Percentiles rank a stretch among this genome's conserved stretches.
phyloP scores from a whole-genome alignment of 2,329 filamentous ascomycete species.

The Monosporascus sp. region DNA sequence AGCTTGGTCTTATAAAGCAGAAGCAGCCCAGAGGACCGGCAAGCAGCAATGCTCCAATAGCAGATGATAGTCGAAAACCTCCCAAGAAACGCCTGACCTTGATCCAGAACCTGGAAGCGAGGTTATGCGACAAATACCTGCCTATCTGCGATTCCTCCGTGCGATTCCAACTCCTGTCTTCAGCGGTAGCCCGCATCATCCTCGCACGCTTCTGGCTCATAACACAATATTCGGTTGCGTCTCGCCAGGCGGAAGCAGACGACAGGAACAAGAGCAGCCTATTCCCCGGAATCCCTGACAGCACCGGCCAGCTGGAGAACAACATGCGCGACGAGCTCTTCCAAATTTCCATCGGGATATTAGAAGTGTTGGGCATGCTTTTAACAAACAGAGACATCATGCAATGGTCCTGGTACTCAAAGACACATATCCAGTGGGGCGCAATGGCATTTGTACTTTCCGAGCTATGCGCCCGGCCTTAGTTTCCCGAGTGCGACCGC shows the following conservation, averaged over 20 bases:
- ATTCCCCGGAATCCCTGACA: neutral
- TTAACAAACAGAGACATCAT: neutral
- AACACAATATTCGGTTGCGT: neutral
- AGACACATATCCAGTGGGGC: slow-evolving; percentile 8
- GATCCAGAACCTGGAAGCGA: slow-evolving; percentile 19
- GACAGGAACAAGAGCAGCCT: neutral
- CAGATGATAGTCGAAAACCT: slow-evolving; percentile 11
- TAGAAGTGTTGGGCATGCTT: neutral
- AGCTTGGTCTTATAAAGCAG: slow-evolving; percentile 25
- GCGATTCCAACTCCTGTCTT: slow-evolving; percentile 8
- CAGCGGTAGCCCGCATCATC: slow-evolving; percentile 2
- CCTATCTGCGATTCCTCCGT: slow-evolving; percentile 29
- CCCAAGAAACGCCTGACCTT: slow-evolving; percentile 14
- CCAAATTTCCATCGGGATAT: neutral
- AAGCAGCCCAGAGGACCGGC: slow-evolving; percentile 8
- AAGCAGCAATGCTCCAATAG: slow-evolving; percentile 11
- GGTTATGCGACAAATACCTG: slow-evolving; percentile 30
- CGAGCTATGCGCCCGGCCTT: slow-evolving; percentile 7
- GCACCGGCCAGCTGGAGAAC: neutral
- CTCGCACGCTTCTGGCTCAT: slow-evolving; percentile 1
- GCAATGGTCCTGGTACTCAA: slow-evolving; percentile 3
- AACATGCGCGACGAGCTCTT: slow-evolving; percentile 3
- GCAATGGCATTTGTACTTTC: slow-evolving; percentile 8
- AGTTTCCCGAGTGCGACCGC: slow-evolving; percentile 6
- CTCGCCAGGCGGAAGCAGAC: neutral